A percentile compares a stretch with the other conserved stretches of the same genome.
These are phyloP conservation scores for Aspergillus aculeatinus DNA, from an alignment of 2,329 filamentous ascomycete genomes.

Conservation along the genomic window DNA sequence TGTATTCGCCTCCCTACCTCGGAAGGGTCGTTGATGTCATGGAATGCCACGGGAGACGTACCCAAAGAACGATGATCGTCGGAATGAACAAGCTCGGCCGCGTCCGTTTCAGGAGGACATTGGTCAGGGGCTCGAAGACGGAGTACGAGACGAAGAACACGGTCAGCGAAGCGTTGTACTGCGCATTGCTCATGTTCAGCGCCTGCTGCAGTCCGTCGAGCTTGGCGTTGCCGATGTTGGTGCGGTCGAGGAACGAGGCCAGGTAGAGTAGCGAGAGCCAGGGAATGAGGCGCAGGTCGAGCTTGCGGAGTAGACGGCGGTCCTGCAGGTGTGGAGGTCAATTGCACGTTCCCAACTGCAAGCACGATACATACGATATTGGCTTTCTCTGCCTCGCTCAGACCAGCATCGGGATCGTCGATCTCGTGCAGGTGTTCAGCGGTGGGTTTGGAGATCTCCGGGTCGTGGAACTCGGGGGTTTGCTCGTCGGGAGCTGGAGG, in stretches of 20 bases:
- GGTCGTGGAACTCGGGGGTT: background rate
- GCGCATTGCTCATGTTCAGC: constrained; percentile 59
- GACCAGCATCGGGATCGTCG: constrained; percentile 62
- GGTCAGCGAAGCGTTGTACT: constrained; percentile 74
- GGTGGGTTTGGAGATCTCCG: background rate
- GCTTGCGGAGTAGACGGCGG: constrained; percentile 44
- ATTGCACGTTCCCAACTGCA: background rate
- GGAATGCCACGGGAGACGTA: constrained; percentile 13
- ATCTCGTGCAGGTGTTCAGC: constrained; percentile 4
- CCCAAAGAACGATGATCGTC: constrained; percentile 68
- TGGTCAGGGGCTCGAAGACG: constrained; percentile 71
- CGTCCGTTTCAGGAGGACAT: constrained; percentile 74
- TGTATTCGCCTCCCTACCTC: no score
- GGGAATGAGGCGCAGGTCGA: constrained; percentile 47
- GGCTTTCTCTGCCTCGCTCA: constrained; percentile 63
- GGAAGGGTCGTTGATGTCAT: no score
- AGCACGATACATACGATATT: constrained; percentile 50
- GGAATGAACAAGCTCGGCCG: constrained; percentile 78
- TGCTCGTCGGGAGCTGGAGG: background rate
- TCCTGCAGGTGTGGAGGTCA: constrained; percentile 34
- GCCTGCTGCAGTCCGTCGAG: constrained; percentile 59
- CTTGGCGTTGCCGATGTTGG: constrained; percentile 75
- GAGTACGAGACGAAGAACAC: constrained; percentile 88
- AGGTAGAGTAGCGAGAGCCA: constrained; percentile 50
- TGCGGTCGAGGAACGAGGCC: constrained; percentile 48